Evolutionary conservation across 2,329 filamentous ascomycete species (phyloP).

Genomic region (Pseudogymnoascus sp.): DNA sequence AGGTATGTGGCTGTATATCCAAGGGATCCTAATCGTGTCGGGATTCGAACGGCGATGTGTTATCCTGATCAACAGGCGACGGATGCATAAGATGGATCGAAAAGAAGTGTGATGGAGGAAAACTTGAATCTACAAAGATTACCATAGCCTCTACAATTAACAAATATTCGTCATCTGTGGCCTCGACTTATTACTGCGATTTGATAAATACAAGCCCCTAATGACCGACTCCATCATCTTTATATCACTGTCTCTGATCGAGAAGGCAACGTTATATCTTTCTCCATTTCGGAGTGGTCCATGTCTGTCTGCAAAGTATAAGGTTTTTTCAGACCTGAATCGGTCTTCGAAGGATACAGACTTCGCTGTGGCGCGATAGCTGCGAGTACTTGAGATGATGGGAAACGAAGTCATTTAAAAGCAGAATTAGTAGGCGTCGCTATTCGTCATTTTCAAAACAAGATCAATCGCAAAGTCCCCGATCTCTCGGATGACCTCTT

Average conservation of each 20-base stretch:
- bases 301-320: neutral
- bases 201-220: neutral
- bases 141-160: no score
- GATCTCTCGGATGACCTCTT: conserved; percentile 16
- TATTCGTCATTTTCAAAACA: conserved; percentile 10
- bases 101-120: no score
- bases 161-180: no score
- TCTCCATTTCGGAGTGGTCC: neutral
- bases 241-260: neutral
- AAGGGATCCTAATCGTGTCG: neutral
- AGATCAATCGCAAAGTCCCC: conserved; percentile 17
- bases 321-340: neutral
- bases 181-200: neutral
- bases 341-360: neutral
- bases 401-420: no score
- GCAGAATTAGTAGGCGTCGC: neutral
- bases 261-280: neutral
- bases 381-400: no score
- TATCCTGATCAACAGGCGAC: no score
- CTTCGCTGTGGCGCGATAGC: no score
- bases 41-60: no score
- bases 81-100: no score
- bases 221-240: neutral
- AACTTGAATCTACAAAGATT: no score
- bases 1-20: neutral